phyloP scores from a whole-genome alignment of 179 eudicot species.

The Patellifolia procumbens region DNA sequence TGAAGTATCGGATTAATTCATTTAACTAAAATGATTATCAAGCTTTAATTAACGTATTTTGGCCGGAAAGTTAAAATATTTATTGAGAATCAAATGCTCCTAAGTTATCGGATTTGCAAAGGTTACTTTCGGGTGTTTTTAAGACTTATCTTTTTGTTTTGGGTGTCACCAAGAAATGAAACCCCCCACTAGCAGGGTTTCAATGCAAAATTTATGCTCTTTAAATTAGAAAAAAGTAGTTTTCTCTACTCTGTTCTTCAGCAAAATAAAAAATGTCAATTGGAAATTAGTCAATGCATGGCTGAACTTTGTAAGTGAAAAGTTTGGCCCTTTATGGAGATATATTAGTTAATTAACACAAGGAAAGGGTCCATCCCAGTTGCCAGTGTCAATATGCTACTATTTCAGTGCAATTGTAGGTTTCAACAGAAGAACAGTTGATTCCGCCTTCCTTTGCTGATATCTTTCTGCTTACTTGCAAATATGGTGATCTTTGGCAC shows the following conservation, averaged over 20 bases:
- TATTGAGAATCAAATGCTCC: no score
- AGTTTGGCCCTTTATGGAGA: constrained; percentile 7
- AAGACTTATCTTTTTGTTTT: no score
- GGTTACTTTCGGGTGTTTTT: no score
- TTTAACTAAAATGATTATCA: no score
- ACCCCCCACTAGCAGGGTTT: no score
- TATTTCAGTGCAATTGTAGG: not conserved
- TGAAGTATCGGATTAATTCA: not conserved
- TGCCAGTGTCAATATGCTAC: not conserved
- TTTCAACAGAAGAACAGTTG: not conserved
- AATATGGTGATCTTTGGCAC: constrained; percentile 1
- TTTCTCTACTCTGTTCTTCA: not conserved
- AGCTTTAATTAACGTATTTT: no score
- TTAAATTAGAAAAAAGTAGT: no score
- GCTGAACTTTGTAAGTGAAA: not conserved
- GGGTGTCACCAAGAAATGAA: no score
- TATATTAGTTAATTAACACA: not conserved
- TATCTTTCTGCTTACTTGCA: not conserved
- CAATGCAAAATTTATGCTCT: no score
- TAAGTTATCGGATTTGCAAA: no score
- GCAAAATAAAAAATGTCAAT: not conserved
- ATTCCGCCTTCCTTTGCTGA: not conserved
- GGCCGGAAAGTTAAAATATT: no score
- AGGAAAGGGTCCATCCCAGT: not conserved
- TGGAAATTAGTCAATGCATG: not conserved